Base-by-base conservation (phyloP, 768 basidiomycete species). In the Tylopilus vinaceipallidus region DNA sequence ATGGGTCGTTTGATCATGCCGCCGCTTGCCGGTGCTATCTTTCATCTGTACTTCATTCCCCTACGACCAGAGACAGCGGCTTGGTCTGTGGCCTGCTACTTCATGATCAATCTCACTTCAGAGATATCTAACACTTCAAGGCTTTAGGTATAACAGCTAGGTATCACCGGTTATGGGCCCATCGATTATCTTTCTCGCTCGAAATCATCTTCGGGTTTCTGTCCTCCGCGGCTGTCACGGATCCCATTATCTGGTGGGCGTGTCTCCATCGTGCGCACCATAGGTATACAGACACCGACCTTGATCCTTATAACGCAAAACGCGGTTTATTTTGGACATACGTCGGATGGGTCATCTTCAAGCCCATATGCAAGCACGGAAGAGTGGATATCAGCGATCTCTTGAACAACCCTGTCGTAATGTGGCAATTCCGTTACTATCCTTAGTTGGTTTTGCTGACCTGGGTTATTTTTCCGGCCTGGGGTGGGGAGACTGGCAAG, bases 1-100 rank as follows among this genome's bases (percentile, higher is more conserved):
- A 67, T 91, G 83, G 79, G 88, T 59, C 84, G 77, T 58, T 76
- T 86, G 49, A 53, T 87, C 61, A 85, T 84, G 1, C 92, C 92
- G 14, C 37, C 78, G 17, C 64, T 92, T 49, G 79, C 90, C 50
- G 63, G 86, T 64, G 75, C 27, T 12, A 29, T 29, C 27, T 29
- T 86, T 68, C 91, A 88, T 37, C 75, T 82, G 27, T 73, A 68
- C 56, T 54, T 37, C 23, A 51, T 38, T 8, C 44, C 37, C n/a
- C 49, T 47, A 36, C 37, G 3, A 19, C 19, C 32, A 16, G 38
- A 51, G 38, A 47, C 45, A 13, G 33, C 33, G 16, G 23, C 41
- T 13, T 51, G 50, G 32, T 40, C 50, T 22, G 24, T 41, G 9
- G 16, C 27, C 2, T 52, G 30, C 34, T 49, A 36, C 42, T 2